Conservation (phyloP, 768 basidiomycete genomes). For the Paxillus involutus region DNA sequence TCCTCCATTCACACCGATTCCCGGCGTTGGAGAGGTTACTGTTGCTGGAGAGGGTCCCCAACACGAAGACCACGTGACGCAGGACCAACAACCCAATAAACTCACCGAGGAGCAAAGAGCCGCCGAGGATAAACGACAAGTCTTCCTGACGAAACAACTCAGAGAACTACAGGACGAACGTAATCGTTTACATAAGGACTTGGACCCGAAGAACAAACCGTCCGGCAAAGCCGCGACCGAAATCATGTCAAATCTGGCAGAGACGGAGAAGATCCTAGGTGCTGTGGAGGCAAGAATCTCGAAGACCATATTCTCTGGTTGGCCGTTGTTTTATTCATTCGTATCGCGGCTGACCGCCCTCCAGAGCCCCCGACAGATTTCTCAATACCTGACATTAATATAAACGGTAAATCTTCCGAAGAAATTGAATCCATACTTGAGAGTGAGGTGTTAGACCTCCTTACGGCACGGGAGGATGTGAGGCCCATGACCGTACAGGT, state of each 20-base stretch:
- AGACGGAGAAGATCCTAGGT: slow-evolving; percentile 7
- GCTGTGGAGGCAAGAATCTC: slow-evolving; percentile 11
- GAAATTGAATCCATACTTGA: slow-evolving; percentile 5
- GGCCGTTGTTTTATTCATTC: neutral
- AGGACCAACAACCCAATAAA: slow-evolving; percentile 16
- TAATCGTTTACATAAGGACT: neutral
- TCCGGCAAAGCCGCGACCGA: neutral
- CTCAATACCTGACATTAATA: neutral
- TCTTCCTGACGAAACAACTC: slow-evolving; percentile 18
- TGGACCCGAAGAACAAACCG: slow-evolving; percentile 9
- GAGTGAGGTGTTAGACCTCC: slow-evolving; percentile 7
- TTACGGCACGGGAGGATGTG: slow-evolving; percentile 13
- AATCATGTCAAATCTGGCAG: slow-evolving; percentile 18
- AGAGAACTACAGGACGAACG: slow-evolving; percentile 11
- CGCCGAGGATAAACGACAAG: slow-evolving; percentile 19
- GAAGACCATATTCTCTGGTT: slow-evolving; percentile 24
- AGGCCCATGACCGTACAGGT: slow-evolving; percentile 16
- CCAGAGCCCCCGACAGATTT: slow-evolving; percentile 11
- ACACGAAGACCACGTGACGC: slow-evolving; percentile 11
- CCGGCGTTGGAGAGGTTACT: slow-evolving; percentile 1
- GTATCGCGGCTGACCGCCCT: neutral
- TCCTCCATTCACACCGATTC: slow-evolving; percentile 27
- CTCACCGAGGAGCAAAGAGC: slow-evolving; percentile 22
- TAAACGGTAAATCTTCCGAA: neutral
- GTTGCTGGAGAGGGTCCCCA: slow-evolving; percentile 3